Conservation (phyloP, 352 stramenopile genomes). For the Phytophthora tubulina region DNA sequence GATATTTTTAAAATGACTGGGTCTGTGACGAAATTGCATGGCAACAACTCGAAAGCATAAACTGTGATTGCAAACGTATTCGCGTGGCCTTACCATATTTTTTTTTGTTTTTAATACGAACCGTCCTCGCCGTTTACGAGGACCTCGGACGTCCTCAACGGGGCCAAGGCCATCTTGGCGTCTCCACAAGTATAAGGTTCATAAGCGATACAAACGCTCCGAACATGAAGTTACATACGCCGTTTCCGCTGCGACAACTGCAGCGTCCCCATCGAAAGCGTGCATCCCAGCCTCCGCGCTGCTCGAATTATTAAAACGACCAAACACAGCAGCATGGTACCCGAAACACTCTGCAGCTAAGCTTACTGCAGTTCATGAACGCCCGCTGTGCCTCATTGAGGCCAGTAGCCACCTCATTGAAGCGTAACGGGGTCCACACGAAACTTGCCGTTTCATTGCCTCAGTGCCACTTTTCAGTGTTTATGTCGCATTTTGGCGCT, state of each 20-base stretch:
- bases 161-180: background rate
- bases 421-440: constrained; percentile 8
- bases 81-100: no score
- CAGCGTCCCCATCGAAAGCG: constrained; percentile 25
- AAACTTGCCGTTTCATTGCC: background rate
- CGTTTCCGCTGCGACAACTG: constrained; percentile 6
- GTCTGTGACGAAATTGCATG: no score
- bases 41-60: no score
- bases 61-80: no score
- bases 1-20: no score
- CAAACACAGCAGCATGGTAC: no score
- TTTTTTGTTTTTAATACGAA: no score
- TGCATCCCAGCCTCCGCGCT: background rate
- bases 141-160: background rate
- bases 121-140: background rate
- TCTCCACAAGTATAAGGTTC: background rate
- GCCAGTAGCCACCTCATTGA: constrained; percentile 11
- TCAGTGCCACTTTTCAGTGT: no score
- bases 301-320: no score
- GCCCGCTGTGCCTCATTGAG: background rate
- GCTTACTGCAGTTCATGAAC: background rate
- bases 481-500: background rate
- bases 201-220: constrained; percentile 1
- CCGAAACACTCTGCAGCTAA: no score
- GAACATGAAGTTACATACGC: constrained; percentile 11